Evolutionary conservation across 2,329 filamentous ascomycete species (phyloP).

Genomic region (Sarocladiaceae sp.): DNA sequence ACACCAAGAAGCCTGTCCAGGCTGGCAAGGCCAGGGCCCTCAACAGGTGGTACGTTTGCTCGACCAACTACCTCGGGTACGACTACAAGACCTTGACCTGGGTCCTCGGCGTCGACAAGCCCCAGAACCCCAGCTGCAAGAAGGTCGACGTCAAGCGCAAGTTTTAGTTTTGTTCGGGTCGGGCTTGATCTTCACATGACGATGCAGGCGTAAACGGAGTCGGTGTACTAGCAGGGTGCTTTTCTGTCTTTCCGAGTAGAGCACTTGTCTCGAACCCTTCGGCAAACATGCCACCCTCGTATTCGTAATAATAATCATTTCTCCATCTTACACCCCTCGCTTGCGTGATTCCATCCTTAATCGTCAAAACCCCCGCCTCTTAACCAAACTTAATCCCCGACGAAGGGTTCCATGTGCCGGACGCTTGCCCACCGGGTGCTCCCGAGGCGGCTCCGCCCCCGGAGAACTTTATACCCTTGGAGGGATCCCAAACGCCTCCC

Average conservation of each 20-base stretch:
- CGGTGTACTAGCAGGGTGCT: too few relatives aligned
- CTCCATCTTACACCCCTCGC: too few relatives aligned
- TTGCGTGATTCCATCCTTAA: too few relatives aligned
- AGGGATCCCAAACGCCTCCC: slow-evolving; percentile 63
- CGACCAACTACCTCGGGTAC: slow-evolving; percentile 14
- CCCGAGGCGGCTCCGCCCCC: slow-evolving; percentile 16
- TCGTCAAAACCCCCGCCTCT: not conserved
- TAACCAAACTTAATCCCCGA: slow-evolving; percentile 53
- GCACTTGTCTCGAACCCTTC: too few relatives aligned
- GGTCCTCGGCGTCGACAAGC: slow-evolving; percentile 14
- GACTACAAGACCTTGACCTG: slow-evolving; percentile 15
- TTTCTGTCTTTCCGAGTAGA: too few relatives aligned
- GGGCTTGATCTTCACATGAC: not conserved
- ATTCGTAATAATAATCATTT: too few relatives aligned
- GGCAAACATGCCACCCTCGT: too few relatives aligned
- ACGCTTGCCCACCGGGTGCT: slow-evolving; percentile 18
- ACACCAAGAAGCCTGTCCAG: slow-evolving; percentile 11
- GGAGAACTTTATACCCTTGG: slow-evolving; percentile 71
- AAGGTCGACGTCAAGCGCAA: slow-evolving; percentile 16
- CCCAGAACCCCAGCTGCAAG: slow-evolving; percentile 18
- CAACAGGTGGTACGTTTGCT: slow-evolving; percentile 16
- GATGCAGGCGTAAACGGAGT: too few relatives aligned
- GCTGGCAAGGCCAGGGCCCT: slow-evolving; percentile 9
- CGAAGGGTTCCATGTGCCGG: slow-evolving; percentile 52
- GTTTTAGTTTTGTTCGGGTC: slow-evolving; percentile 11